Evolutionary conservation across 2,329 filamentous ascomycete genomes (phyloP).

Genomic region (Orbilia oligospora): DNA sequence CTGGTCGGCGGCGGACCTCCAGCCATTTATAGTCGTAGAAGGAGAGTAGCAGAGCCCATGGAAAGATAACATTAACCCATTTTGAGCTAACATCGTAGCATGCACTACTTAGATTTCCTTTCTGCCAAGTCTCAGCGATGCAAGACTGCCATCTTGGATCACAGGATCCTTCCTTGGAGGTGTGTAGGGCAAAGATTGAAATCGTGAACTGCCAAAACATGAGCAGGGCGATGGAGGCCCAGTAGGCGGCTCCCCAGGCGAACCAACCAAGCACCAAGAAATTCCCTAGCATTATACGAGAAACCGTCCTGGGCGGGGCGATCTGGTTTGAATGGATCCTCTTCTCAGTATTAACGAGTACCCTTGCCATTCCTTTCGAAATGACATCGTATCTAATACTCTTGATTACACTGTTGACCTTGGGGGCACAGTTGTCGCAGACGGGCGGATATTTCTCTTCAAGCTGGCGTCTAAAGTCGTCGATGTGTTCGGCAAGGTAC

Average conservation of each 20-base stretch:
- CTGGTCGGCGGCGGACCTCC: slow-evolving; percentile 42
- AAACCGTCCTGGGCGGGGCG: slow-evolving; percentile 28
- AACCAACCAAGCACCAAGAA: slow-evolving; percentile 45
- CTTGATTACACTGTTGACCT: slow-evolving; percentile 78
- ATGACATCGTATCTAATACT: slow-evolving; percentile 84
- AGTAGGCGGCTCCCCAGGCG: slow-evolving; percentile 50
- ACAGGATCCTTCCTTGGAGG: slow-evolving; percentile 6
- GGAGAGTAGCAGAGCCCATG: slow-evolving; percentile 46
- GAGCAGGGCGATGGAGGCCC: slow-evolving; percentile 35
- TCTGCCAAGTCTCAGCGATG: slow-evolving; percentile 17
- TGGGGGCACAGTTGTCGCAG: slow-evolving; percentile 83
- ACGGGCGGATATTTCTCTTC: slow-evolving; percentile 91
- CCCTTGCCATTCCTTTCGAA: slow-evolving; percentile 79
- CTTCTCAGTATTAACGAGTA: slow-evolving; percentile 60
- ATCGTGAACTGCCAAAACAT: slow-evolving; percentile 58
- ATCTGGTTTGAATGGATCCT: slow-evolving; percentile 41
- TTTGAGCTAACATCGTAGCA: slow-evolving; percentile 43
- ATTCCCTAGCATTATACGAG: slow-evolving; percentile 17
- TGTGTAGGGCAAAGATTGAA: slow-evolving; percentile 39
- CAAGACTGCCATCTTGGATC: slow-evolving; percentile 32
- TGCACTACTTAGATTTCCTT: slow-evolving; percentile 25
- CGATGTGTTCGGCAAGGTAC: slow-evolving; percentile 61
- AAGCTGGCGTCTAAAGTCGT: slow-evolving; percentile 76
- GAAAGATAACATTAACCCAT: slow-evolving; percentile 48
- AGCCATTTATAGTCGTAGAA: slow-evolving; percentile 58